Percentiles rank a stretch among this genome's conserved stretches.
phyloP scores from a whole-genome alignment of 2,329 filamentous ascomycete species.

The Colletotrichum cordylinicola region DNA sequence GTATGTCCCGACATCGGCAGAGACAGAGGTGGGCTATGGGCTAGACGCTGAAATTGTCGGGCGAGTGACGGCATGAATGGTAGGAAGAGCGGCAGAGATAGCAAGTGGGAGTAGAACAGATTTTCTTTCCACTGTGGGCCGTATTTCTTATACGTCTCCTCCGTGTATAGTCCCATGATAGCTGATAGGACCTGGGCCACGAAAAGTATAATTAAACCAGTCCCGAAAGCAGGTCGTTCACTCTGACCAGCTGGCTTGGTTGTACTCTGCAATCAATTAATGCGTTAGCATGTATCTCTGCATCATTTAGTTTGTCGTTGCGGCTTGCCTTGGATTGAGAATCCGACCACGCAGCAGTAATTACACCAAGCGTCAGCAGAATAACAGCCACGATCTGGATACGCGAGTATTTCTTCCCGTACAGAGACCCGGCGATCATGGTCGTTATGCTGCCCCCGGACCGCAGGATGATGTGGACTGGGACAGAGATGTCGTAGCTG shows the following conservation, averaged over 20 bases:
- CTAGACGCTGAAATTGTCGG: constrained; percentile 68
- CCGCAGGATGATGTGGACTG: constrained; percentile 93
- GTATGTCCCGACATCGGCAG: constrained; percentile 36
- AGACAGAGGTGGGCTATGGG: constrained; percentile 65
- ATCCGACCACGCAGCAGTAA: constrained; percentile 89
- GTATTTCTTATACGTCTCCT: constrained; percentile 85
- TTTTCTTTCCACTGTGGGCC: constrained; percentile 95
- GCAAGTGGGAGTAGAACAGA: constrained; percentile 86
- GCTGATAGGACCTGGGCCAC: constrained; percentile 89
- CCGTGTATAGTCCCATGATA: constrained; percentile 93
- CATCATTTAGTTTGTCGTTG: not conserved
- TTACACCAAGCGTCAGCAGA: constrained; percentile 84
- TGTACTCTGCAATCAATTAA: not conserved
- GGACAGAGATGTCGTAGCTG: constrained; percentile 94
- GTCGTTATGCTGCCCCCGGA: constrained; percentile 97
- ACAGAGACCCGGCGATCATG: constrained; percentile 87
- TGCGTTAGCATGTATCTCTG: not conserved
- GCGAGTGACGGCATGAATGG: constrained; percentile 72
- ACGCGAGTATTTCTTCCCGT: constrained; percentile 82
- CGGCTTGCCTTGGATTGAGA: constrained; percentile 76
- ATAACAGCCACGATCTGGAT: constrained; percentile 83
- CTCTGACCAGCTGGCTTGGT: not conserved
- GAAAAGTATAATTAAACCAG: constrained; percentile 82
- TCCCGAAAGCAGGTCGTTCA: constrained; percentile 53
- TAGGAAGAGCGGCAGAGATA: constrained; percentile 78